These are phyloP conservation scores for Schizonepeta tenuifolia DNA, from an alignment of 257 asterid genomes.

Conservation along the genomic window DNA sequence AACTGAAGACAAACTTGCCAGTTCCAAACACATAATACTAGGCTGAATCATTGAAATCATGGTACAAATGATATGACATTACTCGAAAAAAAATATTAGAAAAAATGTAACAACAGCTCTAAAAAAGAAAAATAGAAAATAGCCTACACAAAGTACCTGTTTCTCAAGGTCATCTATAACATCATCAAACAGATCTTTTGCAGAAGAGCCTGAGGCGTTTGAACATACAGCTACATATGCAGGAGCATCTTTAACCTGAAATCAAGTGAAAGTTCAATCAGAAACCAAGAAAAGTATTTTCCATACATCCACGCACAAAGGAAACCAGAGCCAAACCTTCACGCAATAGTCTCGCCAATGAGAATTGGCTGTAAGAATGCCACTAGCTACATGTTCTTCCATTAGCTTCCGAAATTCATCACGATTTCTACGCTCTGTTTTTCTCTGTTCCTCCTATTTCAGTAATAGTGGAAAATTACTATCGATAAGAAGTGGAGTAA, in stretches of 20 bases:
- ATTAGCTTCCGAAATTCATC: slow-evolving; percentile 95
- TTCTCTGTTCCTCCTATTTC: slow-evolving; percentile 82
- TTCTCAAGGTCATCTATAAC: slow-evolving; percentile 85
- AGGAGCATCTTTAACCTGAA: slow-evolving; percentile 82
- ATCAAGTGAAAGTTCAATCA: slow-evolving; percentile 30
- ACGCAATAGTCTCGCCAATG: slow-evolving; percentile 90
- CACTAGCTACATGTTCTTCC: slow-evolving; percentile 85
- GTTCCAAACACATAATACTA: slow-evolving; percentile 7
- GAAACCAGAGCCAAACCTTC: slow-evolving; percentile 54
- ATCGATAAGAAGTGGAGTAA: background rate
- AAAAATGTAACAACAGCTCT: background rate
- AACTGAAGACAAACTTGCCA: background rate
- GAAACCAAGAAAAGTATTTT: background rate
- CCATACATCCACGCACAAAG: slow-evolving; percentile 10
- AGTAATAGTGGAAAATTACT: slow-evolving; percentile 21
- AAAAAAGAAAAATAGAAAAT: background rate
- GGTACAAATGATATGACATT: background rate
- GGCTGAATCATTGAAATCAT: background rate
- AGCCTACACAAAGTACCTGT: slow-evolving; percentile 53
- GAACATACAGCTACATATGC: slow-evolving; percentile 83
- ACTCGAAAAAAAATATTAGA: background rate
- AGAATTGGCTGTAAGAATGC: slow-evolving; percentile 68
- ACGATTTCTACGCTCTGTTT: slow-evolving; percentile 86
- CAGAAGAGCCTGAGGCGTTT: slow-evolving; percentile 76
- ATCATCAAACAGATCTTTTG: slow-evolving; percentile 88